These are phyloP conservation scores for Wickerhamomyces xylosicus DNA, from an alignment of 805 yeast genomes.

Conservation along the genomic window DNA sequence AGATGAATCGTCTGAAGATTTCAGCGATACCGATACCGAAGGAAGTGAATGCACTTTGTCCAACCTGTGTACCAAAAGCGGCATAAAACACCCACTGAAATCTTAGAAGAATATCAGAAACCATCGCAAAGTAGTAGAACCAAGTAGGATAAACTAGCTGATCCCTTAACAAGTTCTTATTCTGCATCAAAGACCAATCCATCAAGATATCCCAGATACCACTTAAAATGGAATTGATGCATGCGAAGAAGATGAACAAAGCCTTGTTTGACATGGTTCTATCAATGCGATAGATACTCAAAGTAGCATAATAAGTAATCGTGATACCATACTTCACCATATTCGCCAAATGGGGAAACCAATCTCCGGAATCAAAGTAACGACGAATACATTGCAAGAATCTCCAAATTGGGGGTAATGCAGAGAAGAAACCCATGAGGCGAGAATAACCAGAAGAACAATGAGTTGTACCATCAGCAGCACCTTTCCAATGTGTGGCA, in stretches of 20 bases:
- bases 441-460: constrained; percentile 80
- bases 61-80: constrained; percentile 61
- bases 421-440: constrained; percentile 70
- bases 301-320: constrained; percentile 54
- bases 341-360: constrained; percentile 94
- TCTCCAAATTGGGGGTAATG: constrained; percentile 87
- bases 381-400: constrained; percentile 85
- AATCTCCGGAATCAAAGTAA: constrained; percentile 85
- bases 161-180: constrained; percentile 54
- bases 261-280: constrained; percentile 28
- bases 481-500: constrained; percentile 56
- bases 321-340: constrained; percentile 67
- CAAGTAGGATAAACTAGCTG: constrained; percentile 54
- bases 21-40: constrained; percentile 80
- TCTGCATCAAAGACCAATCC: constrained; percentile 91
- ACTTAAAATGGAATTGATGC: constrained; percentile 59
- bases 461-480: constrained; percentile 26
- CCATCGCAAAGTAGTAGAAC: constrained; percentile 66
- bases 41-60: constrained; percentile 82
- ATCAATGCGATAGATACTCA: constrained; percentile 73
- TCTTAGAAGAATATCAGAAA: constrained; percentile 62
- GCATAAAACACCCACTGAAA: constrained; percentile 92
- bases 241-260: constrained; percentile 63
- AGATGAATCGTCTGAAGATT: constrained; percentile 68
- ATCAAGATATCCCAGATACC: constrained; percentile 83